Base-by-base conservation (phyloP, 116 monocot species). In the Trichopus zeylanicus region DNA sequence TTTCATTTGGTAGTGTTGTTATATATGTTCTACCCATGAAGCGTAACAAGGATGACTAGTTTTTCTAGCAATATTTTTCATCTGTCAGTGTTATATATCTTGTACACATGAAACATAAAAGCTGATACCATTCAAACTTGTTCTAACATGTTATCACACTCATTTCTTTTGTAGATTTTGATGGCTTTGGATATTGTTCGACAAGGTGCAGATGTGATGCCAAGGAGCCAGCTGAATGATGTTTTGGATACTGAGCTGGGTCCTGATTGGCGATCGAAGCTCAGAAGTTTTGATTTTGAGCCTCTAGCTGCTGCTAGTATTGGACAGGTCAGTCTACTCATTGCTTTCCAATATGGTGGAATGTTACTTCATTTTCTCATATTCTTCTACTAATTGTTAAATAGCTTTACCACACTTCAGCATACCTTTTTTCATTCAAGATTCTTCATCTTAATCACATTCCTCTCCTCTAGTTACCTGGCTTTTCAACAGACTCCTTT, bases 131-230 rank as follows among this genome's bases (percentile, higher is more conserved):
- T n/a, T n/a, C n/a, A n/a, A n/a, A n/a, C n/a, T n/a, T n/a, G n/a
- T n/a, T n/a, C n/a, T n/a, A n/a, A n/a, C n/a, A n/a, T n/a, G n/a
- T n/a, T n/a, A n/a, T n/a, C n/a, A n/a, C n/a, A n/a, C n/a, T n/a
- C n/a, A n/a, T n/a, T n/a, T n/a, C n/a, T n/a, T 59, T 24, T 64
- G 57, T 64, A 95, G 94, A 88, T 98, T 60, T 88, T 98, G 77
- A 68, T 78, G 54, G 98, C 91, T 62, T 70, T 98, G 60, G 91
- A 91, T 64, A 91, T 98, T 73, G 98, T 91, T 52, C 84, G 98
- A 7, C 98, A 98, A 87, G 98, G 98, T 33, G 98, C 98, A 16
- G 98, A 98, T 78, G 85, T 91, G 32, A 98, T 98, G 98, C 98
- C 98, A 29, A 91, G 80, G 53, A 80, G 72, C 60, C 91, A 91